Evolutionary conservation across 495 filamentous ascomycete species (phyloP).

Genomic region (Pseudevernia furfuracea): DNA sequence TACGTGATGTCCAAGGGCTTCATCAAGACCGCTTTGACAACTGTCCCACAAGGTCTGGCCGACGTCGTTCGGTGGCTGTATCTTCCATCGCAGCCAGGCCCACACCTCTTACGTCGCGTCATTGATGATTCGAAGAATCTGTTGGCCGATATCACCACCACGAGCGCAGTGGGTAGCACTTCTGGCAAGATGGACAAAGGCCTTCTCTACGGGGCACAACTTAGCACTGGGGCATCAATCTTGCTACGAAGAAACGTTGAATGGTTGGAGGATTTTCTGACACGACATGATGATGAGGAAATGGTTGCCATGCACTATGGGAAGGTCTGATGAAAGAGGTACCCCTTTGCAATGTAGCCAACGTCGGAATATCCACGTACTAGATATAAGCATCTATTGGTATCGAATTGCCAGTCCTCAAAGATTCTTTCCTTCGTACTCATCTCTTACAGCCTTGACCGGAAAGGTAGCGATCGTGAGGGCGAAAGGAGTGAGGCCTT

Average conservation of each 20-base stretch:
- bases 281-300: neutral
- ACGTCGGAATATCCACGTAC: neutral
- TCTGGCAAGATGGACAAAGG: conserved; percentile 8
- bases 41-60: conserved; percentile 38
- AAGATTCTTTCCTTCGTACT: too few species aligned
- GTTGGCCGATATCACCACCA: neutral
- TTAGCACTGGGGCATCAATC: conserved; percentile 35
- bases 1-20: conserved; percentile 48
- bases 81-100: conserved; percentile 29
- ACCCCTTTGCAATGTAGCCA: neutral
- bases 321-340: neutral
- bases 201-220: too few species aligned
- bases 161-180: neutral
- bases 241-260: conserved; percentile 34
- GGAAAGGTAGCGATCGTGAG: too few species aligned
- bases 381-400: neutral
- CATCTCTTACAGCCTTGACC: too few species aligned
- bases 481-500: too few species aligned
- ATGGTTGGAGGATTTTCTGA: conserved; percentile 29
- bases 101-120: conserved; percentile 34
- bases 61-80: conserved; percentile 48
- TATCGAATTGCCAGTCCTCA: too few species aligned
- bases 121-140: conserved; percentile 30
- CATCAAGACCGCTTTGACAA: conserved; percentile 41
- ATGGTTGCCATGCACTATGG: neutral